Conservation (phyloP, 2,329 filamentous ascomycete genomes). For the Neopestalotiopsis rosae region DNA sequence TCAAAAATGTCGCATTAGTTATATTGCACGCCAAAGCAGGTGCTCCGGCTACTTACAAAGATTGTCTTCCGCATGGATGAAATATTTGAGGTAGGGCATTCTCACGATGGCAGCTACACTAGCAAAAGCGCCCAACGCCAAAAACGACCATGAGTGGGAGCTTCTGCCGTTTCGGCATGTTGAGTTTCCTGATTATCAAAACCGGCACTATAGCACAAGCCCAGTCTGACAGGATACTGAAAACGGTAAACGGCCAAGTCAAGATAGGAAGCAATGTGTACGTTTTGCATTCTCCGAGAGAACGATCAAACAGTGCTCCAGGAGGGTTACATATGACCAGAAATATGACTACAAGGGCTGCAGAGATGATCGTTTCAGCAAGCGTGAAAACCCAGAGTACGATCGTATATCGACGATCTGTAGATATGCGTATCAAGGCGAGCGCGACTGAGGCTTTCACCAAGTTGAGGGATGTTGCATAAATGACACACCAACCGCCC, state of each 20-base stretch:
- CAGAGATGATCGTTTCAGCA: background rate
- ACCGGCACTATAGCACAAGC: conserved; percentile 15
- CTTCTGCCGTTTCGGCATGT: conserved; percentile 1
- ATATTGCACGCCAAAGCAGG: too few species aligned
- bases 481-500: conserved; percentile 13
- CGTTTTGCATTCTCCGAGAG: background rate
- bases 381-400: background rate
- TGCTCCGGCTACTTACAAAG: conserved; percentile 10
- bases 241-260: conserved; percentile 4
- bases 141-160: background rate
- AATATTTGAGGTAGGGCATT: conserved; percentile 16
- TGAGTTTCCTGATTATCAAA: conserved; percentile 4
- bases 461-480: conserved; percentile 12
- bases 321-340: conserved; percentile 3
- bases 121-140: conserved; percentile 14
- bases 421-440: conserved; percentile 14
- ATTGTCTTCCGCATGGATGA: background rate
- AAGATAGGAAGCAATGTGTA: background rate
- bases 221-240: conserved; percentile 10
- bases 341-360: background rate
- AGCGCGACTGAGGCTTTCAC: conserved; percentile 18
- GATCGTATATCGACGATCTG: conserved; percentile 14
- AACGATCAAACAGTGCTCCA: conserved; percentile 5
- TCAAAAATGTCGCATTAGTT: too few species aligned
- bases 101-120: conserved; percentile 13